Percentiles rank a stretch among this genome's conserved stretches.
Evolutionary conservation across 2,329 filamentous ascomycete genomes (phyloP).

Genomic region (Colletotrichum chrysophilum): DNA sequence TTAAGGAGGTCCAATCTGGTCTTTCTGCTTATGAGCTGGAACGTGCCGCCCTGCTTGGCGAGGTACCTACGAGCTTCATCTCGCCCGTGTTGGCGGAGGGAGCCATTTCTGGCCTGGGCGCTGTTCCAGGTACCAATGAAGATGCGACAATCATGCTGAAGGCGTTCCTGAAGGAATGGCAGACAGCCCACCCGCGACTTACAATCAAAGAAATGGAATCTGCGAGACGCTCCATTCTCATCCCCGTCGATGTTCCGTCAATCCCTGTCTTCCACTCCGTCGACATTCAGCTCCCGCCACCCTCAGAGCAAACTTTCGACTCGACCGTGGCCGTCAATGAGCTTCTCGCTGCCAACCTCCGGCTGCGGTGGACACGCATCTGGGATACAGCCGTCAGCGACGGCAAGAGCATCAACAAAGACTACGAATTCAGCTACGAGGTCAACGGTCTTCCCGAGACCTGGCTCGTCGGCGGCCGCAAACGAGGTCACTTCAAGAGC

Average conservation of each 20-base stretch:
- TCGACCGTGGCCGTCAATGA: conserved; percentile 65
- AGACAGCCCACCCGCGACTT: conserved; percentile 36
- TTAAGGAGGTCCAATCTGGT: conserved; percentile 46
- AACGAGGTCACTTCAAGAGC: conserved; percentile 78
- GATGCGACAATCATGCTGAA: conserved; percentile 31
- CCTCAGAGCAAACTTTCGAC: conserved; percentile 22
- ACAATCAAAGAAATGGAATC: conserved; percentile 33
- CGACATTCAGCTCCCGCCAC: conserved; percentile 54
- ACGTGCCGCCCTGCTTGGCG: conserved; percentile 57
- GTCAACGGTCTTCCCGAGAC: conserved; percentile 74
- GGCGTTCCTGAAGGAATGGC: conserved; percentile 43
- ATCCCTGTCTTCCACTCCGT: conserved; percentile 84
- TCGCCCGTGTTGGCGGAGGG: conserved; percentile 51
- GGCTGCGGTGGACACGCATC: conserved; percentile 65
- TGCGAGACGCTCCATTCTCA: conserved; percentile 68
- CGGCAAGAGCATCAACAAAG: conserved; percentile 23
- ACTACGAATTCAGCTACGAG: conserved; percentile 82
- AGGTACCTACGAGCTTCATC: conserved; percentile 55
- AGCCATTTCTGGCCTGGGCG: conserved; percentile 56
- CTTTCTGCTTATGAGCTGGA: conserved; percentile 61
- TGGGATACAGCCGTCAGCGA: conserved; percentile 58
- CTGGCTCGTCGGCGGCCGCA: conserved; percentile 85
- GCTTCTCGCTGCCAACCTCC: conserved; percentile 66
- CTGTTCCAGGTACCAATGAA: conserved; percentile 37
- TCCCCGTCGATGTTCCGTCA: conserved; percentile 88